phyloP scores from a whole-genome alignment of 352 stramenopile genomes.

The Hyaloperonospora arabidopsidis region DNA sequence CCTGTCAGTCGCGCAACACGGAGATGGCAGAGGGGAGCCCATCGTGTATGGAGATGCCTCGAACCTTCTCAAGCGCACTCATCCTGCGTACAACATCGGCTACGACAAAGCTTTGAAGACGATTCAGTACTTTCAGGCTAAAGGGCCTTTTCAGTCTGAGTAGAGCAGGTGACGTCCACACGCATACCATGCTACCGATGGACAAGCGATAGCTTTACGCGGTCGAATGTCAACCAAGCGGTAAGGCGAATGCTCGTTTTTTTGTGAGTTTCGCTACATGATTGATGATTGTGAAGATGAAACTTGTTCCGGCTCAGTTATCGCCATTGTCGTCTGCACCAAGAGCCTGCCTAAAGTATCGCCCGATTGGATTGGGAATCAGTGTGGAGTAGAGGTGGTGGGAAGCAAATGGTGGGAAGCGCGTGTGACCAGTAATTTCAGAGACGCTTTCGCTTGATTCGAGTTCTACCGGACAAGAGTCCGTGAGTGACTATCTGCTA shows the following conservation, averaged over 20 bases:
- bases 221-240: constrained; percentile 5
- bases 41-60: constrained; percentile 45
- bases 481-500: no score
- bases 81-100: constrained; percentile 91
- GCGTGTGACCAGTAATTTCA: no score
- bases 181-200: constrained; percentile 2
- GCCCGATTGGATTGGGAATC: constrained; percentile 28
- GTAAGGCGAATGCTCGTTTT: constrained; percentile 10
- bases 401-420: neutral
- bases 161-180: constrained; percentile 7
- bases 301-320: constrained; percentile 36
- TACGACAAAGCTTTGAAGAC: constrained; percentile 72
- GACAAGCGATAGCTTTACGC: constrained; percentile 11
- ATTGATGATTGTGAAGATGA: constrained; percentile 31
- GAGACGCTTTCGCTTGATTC: no score
- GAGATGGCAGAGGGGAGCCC: constrained; percentile 30
- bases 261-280: constrained; percentile 10
- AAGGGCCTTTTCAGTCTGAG: constrained; percentile 45
- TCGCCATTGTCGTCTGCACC: constrained; percentile 16
- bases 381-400: constrained; percentile 45
- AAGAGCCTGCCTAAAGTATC: constrained; percentile 22
- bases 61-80: constrained; percentile 78
- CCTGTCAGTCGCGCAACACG: constrained; percentile 90
- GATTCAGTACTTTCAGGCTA: constrained; percentile 57
- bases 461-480: no score